These are phyloP conservation scores for Coemansia javaensis DNA, from an alignment of 192 early-diverging fungal genomes.

Conservation along the genomic window DNA sequence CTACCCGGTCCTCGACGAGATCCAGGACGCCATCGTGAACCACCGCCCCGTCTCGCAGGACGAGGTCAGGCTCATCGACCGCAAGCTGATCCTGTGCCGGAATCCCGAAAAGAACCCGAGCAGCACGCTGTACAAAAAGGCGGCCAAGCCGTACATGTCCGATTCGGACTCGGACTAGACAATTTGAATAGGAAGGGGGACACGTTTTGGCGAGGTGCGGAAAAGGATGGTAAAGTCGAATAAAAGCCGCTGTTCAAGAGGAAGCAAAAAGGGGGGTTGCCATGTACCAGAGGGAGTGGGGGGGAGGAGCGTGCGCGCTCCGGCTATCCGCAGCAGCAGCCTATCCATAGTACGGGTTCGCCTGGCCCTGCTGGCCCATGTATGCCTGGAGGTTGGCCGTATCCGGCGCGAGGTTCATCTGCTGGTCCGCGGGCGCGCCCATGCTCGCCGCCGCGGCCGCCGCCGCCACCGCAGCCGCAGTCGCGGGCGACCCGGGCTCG, in stretches of 20 bases:
- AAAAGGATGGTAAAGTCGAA: too few relatives aligned
- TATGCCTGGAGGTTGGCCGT: slow-evolving; percentile 35
- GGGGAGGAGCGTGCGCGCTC: too few relatives aligned
- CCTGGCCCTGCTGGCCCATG: slow-evolving; percentile 38
- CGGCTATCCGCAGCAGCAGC: background rate
- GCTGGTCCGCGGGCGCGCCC: slow-evolving; percentile 18
- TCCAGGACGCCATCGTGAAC: slow-evolving; percentile 46
- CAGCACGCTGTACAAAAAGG: slow-evolving; percentile 55
- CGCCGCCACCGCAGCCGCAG: slow-evolving; percentile 10
- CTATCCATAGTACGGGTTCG: slow-evolving; percentile 42
- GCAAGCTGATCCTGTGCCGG: slow-evolving; percentile 57
- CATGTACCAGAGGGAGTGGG: too few relatives aligned
- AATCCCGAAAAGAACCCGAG: slow-evolving; percentile 74
- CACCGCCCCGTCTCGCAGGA: slow-evolving; percentile 42
- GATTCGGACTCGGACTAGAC: slow-evolving; percentile 41
- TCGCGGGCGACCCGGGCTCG: slow-evolving; percentile 14
- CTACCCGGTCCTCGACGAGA: slow-evolving; percentile 50
- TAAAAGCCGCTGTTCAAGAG: too few relatives aligned
- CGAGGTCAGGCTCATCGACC: slow-evolving; percentile 59
- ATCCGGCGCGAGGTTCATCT: slow-evolving; percentile 23
- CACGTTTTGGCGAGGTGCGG: too few relatives aligned
- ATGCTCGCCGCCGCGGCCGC: slow-evolving; percentile 15
- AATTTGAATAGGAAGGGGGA: too few relatives aligned
- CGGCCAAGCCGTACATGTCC: slow-evolving; percentile 33
- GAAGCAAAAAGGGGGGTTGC: too few relatives aligned